phyloP scores from a whole-genome alignment of 1,284 basidiomycete genomes.

The Sporisorium reilianum region DNA sequence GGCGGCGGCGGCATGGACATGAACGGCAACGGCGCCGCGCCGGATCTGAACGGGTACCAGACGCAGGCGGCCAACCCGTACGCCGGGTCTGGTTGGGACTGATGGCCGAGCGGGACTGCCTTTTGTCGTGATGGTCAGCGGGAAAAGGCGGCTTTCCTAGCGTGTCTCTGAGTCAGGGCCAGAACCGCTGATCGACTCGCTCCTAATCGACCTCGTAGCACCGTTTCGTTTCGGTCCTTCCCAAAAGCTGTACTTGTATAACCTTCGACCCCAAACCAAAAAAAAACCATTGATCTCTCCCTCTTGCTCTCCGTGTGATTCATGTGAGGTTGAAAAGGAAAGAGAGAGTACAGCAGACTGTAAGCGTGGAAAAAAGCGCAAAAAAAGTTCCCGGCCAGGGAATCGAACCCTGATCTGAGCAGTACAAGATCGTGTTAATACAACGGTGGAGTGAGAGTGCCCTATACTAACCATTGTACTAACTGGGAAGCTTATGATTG shows the following conservation, averaged over 20 bases:
- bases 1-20: slow-evolving; percentile 18
- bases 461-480: slow-evolving; percentile 33
- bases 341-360: no score
- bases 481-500: slow-evolving; percentile 12
- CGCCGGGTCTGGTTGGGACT: slow-evolving; percentile 31
- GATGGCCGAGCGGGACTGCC: no score
- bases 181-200: no score
- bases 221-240: no score
- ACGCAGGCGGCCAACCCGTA: slow-evolving; percentile 29
- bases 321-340: neutral
- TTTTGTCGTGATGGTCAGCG: no score
- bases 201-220: no score
- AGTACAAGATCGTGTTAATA: neutral
- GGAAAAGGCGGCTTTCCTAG: no score
- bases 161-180: no score
- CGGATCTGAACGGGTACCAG: slow-evolving; percentile 33
- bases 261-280: slow-evolving; percentile 1
- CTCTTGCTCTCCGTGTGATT: neutral
- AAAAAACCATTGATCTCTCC: no score
- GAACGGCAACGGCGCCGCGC: slow-evolving; percentile 15
- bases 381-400: slow-evolving; percentile 47
- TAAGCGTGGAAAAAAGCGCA: neutral
- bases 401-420: slow-evolving; percentile 58
- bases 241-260: slow-evolving; percentile 5
- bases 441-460: slow-evolving; percentile 11